These are phyloP conservation scores for Phaeosphaeriaceae sp. DNA, from an alignment of 2,329 filamentous ascomycete species.

Conservation along the genomic window DNA sequence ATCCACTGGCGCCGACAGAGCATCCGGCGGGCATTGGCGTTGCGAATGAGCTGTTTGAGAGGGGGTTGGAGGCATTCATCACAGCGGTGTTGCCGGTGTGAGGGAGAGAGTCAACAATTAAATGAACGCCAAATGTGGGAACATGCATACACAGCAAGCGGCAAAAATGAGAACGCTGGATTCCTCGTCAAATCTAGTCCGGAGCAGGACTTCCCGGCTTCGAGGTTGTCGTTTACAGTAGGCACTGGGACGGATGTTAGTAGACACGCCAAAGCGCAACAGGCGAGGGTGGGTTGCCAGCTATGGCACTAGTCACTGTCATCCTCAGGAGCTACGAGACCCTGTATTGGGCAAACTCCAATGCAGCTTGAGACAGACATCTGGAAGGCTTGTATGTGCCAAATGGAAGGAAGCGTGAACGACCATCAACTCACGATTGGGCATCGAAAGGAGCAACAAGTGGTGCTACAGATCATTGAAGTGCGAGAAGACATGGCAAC, in stretches of 20 bases:
- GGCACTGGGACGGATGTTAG: too few species aligned
- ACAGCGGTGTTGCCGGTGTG: conserved; percentile 51
- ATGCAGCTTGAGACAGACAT: neutral
- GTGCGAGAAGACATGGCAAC: neutral
- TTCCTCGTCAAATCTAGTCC: too few species aligned
- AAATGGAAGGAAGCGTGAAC: neutral
- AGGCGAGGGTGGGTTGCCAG: too few species aligned
- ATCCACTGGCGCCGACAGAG: conserved; percentile 67
- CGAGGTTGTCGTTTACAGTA: too few species aligned
- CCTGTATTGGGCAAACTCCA: neutral
- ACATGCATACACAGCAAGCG: neutral
- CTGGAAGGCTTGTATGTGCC: neutral
- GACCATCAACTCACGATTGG: neutral
- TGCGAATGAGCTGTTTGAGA: conserved; percentile 70
- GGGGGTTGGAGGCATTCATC: conserved; percentile 78
- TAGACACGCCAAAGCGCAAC: too few species aligned
- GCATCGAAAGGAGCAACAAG: neutral
- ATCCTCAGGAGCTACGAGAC: too few species aligned
- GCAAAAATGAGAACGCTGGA: neutral
- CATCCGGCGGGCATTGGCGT: conserved; percentile 68
- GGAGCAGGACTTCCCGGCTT: too few species aligned
- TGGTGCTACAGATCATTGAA: neutral
- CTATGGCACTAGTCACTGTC: too few species aligned
- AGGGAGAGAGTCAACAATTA: too few species aligned
- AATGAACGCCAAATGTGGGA: too few species aligned